A percentile compares a stretch with the other conserved stretches of the same genome.
Conservation (phyloP, 2,329 filamentous ascomycete genomes). For the Bipolaris zeicola region DNA sequence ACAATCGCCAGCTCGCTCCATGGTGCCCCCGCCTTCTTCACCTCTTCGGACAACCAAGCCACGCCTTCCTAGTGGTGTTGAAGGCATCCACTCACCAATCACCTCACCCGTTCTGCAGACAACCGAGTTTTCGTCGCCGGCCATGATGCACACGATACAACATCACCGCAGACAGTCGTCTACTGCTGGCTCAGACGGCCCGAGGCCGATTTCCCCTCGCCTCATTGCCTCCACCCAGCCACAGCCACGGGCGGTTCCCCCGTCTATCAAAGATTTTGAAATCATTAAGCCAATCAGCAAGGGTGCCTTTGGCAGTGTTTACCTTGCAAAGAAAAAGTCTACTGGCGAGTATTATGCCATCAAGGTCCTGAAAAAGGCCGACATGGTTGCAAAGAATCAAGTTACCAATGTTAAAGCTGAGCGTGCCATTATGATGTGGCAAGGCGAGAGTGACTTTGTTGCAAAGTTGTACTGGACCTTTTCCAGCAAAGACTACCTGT, state of each 20-base stretch:
- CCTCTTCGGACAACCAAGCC: slow-evolving; percentile 86
- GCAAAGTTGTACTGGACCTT: slow-evolving; percentile 99
- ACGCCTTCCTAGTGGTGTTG: slow-evolving; percentile 65
- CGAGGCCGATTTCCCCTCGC: slow-evolving; percentile 78
- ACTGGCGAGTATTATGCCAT: slow-evolving; percentile 99
- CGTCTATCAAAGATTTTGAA: slow-evolving; percentile 98
- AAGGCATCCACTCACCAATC: slow-evolving; percentile 79
- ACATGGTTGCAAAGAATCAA: slow-evolving; percentile 99
- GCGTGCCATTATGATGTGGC: slow-evolving; percentile 99
- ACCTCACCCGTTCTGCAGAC: slow-evolving; percentile 84
- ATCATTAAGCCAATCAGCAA: slow-evolving; percentile 99
- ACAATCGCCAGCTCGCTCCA: slow-evolving; percentile 82
- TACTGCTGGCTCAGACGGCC: slow-evolving; percentile 73
- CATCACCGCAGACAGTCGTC: slow-evolving; percentile 92
- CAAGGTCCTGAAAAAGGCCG: slow-evolving; percentile 98
- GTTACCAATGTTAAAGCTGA: slow-evolving; percentile 99
- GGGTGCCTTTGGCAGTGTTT: slow-evolving; percentile 96
- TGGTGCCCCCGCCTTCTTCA: slow-evolving; percentile 72
- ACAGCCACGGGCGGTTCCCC: slow-evolving; percentile 85
- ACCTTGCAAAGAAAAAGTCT: slow-evolving; percentile 96
- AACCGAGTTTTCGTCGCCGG: slow-evolving; percentile 80
- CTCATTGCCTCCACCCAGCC: slow-evolving; percentile 77
- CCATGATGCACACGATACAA: slow-evolving; percentile 60
- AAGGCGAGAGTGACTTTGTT: slow-evolving; percentile 98
- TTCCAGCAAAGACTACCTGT: slow-evolving; percentile 98